These are phyloP conservation scores for Pichia sp. DNA, from an alignment of 1,139 yeast species.

Conservation along the genomic window DNA sequence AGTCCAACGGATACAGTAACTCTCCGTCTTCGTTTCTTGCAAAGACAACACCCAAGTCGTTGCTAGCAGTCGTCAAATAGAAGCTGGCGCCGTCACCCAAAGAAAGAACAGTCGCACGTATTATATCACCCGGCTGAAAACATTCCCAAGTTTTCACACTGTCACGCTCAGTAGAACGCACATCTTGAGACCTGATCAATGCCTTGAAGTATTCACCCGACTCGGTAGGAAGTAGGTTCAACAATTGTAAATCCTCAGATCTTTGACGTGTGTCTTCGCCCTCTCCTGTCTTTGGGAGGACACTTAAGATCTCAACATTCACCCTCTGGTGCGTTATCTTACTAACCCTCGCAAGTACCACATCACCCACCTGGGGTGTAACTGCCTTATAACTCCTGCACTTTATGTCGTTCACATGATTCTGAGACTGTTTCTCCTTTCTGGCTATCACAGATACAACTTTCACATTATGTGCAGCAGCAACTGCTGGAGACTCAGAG, in stretches of 20 bases:
- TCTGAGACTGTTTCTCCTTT: slow-evolving; percentile 26
- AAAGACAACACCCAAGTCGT: slow-evolving; percentile 90
- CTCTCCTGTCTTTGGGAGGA: slow-evolving; percentile 44
- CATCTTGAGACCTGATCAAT: slow-evolving; percentile 79
- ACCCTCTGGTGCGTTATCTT: slow-evolving; percentile 67
- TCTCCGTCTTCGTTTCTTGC: slow-evolving; percentile 78
- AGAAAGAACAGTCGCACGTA: slow-evolving; percentile 75
- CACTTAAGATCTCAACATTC: slow-evolving; percentile 74
- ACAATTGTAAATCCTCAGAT: slow-evolving; percentile 49
- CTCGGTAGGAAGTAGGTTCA: slow-evolving; percentile 54
- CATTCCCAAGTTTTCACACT: slow-evolving; percentile 73
- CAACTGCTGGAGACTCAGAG: slow-evolving; percentile 16
- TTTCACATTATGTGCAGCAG: slow-evolving; percentile 18
- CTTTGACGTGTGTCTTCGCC: slow-evolving; percentile 55
- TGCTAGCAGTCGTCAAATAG: slow-evolving; percentile 82
- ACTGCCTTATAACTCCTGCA: slow-evolving; percentile 39
- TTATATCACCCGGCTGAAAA: slow-evolving; percentile 89
- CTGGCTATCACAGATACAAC: slow-evolving; percentile 25
- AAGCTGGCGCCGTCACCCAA: slow-evolving; percentile 93
- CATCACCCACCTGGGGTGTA: slow-evolving; percentile 80
- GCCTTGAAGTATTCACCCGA: slow-evolving; percentile 92
- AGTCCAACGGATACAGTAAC: slow-evolving; percentile 84
- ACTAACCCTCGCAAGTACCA: slow-evolving; percentile 73
- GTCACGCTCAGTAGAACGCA: slow-evolving; percentile 88
- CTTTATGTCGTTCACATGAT: background rate